Base-by-base conservation (phyloP, 345 rosid genomes). In the Adansonia digitata region DNA sequence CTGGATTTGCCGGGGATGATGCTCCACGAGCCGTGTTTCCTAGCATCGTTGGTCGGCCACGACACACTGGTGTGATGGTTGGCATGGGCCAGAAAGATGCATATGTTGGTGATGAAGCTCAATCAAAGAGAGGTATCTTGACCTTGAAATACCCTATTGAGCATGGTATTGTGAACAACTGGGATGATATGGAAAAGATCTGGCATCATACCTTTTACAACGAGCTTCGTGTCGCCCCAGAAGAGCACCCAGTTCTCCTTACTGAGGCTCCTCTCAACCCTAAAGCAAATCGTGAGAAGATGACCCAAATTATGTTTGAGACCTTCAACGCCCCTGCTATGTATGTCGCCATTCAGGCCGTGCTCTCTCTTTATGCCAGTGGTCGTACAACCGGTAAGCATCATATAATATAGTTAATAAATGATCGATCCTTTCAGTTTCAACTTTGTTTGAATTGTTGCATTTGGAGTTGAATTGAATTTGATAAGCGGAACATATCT, bases 111-210 rank as follows among this genome's bases (percentile, higher is more conserved):
- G 98, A 93, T 63, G 96, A 91, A 86, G 93, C 95, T 74, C 93
- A 88, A 12, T 88, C 93, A 0, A 88, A 88, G 40, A 82, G 95
- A 72, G 96, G 96, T 82, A 91, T 91, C 73, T 56, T 91, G n/a
- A 87, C 96, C 6, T 83, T 91, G 83, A 91, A 91, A 78, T 91
- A 91, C 76, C 96, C 96, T 0, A 91, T 89, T 77, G 96, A 91
- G 80, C 98, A 94, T 39, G 98, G 97, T 26, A 93, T 93, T 82
- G 98, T 93, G 49, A 93, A 86, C 90, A 93, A 93, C 72, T 91
- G 97, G 98, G 98, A 93, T 77, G 98, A 93, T 52, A 93, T 93
- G 98, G 97, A 93, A 85, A 93, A 93, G 75, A 93, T 93, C 29
- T 93, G 97, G 98, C 98, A 93, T 83, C 97, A 91, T 77, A 93